Base-by-base conservation (phyloP, 768 basidiomycete species). In the Mycena rosella region DNA sequence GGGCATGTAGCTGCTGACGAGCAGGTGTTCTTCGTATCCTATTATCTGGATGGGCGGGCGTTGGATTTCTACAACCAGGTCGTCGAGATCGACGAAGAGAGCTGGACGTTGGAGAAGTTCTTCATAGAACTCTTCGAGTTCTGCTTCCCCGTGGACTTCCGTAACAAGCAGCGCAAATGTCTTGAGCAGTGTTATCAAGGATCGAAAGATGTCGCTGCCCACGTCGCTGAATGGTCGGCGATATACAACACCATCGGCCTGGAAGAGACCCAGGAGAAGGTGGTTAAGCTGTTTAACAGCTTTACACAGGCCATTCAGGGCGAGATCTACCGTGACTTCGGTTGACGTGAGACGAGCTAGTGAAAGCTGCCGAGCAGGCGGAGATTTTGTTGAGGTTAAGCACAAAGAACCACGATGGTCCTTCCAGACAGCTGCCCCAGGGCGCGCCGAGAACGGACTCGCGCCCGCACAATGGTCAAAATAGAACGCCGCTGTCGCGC, bases 81-180 rank as follows among this genome's bases (percentile, higher is more conserved):
- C 20, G 74, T 81, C 0, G 63, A 73, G 0, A 26, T 52, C 1
- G 56, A 69, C 5, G 59, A 63, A 0, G 57, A 74, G 17, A 22
- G 68, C 3, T 81, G 74, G 75, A 68, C 24, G 1, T 26, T 82
- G 0, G 30, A 68, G 10, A 24, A 73, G 0, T 81, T 82, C 64
- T 81, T 80, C 57, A 34, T 61, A 1, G 75, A 72, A 34, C 20
- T 83, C 9, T 82, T 79, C 55, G 72, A 81, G 29, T 78, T 78
- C 30, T 80, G 80, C 26, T 83, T 82, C 68, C 80, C 80, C 0
- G 48, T 73, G 0, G 70, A 78, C 38, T 81, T n/a, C 60, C 30
- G 6, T 27, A 38, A 38, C 13, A 53, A 48, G 18, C 51, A 51
- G 22, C 24, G 60, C 2, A 44, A 22, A 11, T 4, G 32, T 6